Conservation (phyloP, 2,329 filamentous ascomycete genomes). For the Colletotrichum sp. region DNA sequence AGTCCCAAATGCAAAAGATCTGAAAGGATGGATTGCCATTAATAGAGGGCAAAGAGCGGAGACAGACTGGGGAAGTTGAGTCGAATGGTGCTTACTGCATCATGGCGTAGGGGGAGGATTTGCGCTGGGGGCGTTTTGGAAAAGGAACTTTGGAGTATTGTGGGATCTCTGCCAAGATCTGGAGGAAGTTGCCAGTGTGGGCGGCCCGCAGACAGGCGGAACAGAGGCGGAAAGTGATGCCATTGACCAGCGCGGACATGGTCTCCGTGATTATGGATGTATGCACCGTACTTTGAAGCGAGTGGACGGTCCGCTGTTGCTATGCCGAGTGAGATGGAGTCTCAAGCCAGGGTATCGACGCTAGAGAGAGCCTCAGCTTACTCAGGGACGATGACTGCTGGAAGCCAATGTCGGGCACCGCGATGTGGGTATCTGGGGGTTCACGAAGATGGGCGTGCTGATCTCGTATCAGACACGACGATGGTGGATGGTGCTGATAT, state of each 20-base stretch:
- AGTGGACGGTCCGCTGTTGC: neutral
- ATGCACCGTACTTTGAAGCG: neutral
- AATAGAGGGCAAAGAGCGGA: neutral
- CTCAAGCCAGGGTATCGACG: neutral
- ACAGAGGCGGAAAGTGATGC: neutral
- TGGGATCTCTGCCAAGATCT: neutral
- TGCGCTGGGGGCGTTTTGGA: neutral
- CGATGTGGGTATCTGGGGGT: neutral
- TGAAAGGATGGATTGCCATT: neutral
- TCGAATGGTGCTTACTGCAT: neutral
- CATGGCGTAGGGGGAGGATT: neutral
- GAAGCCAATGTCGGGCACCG: neutral
- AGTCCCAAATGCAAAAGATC: neutral
- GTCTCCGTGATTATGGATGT: neutral
- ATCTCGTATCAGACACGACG: neutral
- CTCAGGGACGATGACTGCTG: neutral
- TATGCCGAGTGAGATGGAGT: neutral
- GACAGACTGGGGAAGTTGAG: neutral
- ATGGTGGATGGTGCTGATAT: neutral
- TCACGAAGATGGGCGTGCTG: neutral
- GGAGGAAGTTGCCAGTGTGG: neutral
- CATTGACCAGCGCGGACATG: neutral
- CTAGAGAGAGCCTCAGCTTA: constrained; percentile 7
- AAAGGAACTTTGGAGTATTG: neutral
- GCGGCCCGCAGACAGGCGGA: neutral